These are phyloP conservation scores for Xylariales sp. DNA, from an alignment of 2,329 filamentous ascomycete species.

Conservation along the genomic window DNA sequence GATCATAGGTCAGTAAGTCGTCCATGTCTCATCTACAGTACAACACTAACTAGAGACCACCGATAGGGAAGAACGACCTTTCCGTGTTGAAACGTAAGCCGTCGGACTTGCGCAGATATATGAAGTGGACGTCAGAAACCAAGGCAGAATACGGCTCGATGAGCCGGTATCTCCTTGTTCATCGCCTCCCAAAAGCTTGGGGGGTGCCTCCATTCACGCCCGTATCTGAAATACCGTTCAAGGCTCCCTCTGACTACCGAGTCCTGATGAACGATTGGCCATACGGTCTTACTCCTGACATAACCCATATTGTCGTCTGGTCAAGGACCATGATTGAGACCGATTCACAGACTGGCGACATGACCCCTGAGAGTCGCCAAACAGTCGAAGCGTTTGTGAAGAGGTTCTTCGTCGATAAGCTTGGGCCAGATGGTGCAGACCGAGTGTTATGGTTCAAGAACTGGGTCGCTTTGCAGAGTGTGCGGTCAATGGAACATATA, in stretches of 20 bases:
- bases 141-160: conserved; percentile 74
- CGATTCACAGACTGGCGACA: conserved; percentile 63
- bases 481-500: conserved; percentile 83
- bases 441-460: conserved; percentile 87
- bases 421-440: conserved; percentile 45
- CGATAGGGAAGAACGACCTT: conserved; percentile 50
- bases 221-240: conserved; percentile 46
- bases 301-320: conserved; percentile 88
- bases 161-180: conserved; percentile 68
- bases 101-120: conserved; percentile 74
- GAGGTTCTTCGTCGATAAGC: conserved; percentile 58
- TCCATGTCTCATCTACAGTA: not conserved
- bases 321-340: conserved; percentile 76
- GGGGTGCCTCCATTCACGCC: conserved; percentile 52
- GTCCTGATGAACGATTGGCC: conserved; percentile 92
- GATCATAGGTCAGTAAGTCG: conserved; percentile 52
- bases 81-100: conserved; percentile 74
- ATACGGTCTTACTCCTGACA: conserved; percentile 64
- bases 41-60: not conserved
- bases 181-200: conserved; percentile 68
- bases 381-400: conserved; percentile 66
- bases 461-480: conserved; percentile 82
- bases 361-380: conserved; percentile 62
- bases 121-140: conserved; percentile 68
- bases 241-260: conserved; percentile 53